Evolutionary conservation across 306 rosid genomes (phyloP).

Genomic region (Myrica gale): DNA sequence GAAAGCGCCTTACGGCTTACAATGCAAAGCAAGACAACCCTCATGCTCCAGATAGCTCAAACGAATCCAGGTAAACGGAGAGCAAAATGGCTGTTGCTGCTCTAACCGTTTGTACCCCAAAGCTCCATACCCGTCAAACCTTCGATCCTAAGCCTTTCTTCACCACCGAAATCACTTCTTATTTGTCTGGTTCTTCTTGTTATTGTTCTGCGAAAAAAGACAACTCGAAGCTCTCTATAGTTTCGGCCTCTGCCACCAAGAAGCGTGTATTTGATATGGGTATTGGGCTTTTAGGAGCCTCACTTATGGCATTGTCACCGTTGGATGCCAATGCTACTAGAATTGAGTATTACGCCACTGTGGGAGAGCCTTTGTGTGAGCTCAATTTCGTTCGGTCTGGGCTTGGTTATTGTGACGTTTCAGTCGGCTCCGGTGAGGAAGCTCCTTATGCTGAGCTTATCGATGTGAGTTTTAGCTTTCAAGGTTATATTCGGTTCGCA

Average conservation of each 20-base stretch:
- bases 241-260: slow-evolving; percentile 25
- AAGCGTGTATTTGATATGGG: slow-evolving; percentile 45
- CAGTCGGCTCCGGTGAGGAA: slow-evolving; percentile 58
- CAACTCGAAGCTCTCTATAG: slow-evolving; percentile 20
- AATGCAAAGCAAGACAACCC: slow-evolving; percentile 19
- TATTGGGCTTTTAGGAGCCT: slow-evolving; percentile 65
- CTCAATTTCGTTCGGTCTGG: slow-evolving; percentile 66
- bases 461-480: slow-evolving; percentile 47
- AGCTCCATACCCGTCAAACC: slow-evolving; percentile 13
- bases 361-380: slow-evolving; percentile 77
- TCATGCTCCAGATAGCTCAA: slow-evolving; percentile 14
- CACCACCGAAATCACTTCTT: slow-evolving; percentile 20
- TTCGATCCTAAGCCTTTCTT: slow-evolving; percentile 10
- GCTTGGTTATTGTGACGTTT: slow-evolving; percentile 79
- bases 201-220: slow-evolving; percentile 33
- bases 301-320: slow-evolving; percentile 57
- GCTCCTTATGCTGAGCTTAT: slow-evolving; percentile 84
- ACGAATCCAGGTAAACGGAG: not conserved
- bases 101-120: slow-evolving; percentile 38
- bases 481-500: not conserved
- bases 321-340: slow-evolving; percentile 81
- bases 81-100: slow-evolving; percentile 56
- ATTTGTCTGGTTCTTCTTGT: slow-evolving; percentile 24
- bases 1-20: not conserved
- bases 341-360: slow-evolving; percentile 86